These are phyloP conservation scores for Suillus spraguei DNA, from an alignment of 768 basidiomycete species.

Conservation along the genomic window DNA sequence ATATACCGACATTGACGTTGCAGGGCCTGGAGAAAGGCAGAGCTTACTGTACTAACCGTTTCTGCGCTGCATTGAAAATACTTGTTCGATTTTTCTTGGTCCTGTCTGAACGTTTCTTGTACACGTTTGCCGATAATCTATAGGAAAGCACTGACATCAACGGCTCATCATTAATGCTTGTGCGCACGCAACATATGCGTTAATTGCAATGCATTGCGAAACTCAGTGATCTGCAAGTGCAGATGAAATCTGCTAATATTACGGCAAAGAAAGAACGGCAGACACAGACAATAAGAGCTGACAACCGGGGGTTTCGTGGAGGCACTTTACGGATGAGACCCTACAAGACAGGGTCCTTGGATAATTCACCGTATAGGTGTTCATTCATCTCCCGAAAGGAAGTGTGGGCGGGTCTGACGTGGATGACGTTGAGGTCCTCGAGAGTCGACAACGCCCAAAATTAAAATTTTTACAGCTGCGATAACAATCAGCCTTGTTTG, in stretches of 20 bases:
- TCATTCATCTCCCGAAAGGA: neutral
- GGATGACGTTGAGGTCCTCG: neutral
- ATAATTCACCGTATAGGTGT: neutral
- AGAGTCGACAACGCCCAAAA: neutral
- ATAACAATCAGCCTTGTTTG: neutral
- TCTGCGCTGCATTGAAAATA: neutral
- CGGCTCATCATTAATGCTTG: neutral
- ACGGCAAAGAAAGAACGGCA: neutral
- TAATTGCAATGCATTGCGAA: neutral
- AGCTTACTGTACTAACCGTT: constrained; percentile 12
- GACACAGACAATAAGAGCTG: neutral
- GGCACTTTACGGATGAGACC: neutral
- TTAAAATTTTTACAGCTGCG: neutral
- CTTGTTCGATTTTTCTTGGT: neutral
- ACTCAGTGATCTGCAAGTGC: neutral
- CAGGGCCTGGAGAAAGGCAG: constrained; percentile 14
- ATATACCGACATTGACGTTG: constrained; percentile 12
- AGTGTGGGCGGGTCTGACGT: neutral
- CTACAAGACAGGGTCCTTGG: neutral
- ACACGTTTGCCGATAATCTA: neutral
- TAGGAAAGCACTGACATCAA: neutral
- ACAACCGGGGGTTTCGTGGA: neutral
- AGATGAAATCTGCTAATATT: neutral
- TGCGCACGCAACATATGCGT: neutral
- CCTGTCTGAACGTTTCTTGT: neutral